These are phyloP conservation scores for Sideroxylon spinosum DNA, from an alignment of 179 eudicot species.

Conservation along the genomic window DNA sequence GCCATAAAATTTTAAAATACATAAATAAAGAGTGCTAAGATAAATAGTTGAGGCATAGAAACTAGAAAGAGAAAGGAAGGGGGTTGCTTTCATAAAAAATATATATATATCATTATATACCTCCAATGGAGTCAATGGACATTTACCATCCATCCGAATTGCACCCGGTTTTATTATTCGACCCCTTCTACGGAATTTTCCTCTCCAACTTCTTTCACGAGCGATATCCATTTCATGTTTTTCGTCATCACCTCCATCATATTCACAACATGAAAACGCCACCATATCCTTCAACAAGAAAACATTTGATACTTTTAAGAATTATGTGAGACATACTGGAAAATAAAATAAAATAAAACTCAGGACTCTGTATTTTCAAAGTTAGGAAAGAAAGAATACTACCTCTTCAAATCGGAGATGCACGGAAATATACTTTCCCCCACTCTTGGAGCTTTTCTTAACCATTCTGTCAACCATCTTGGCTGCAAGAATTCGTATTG, in stretches of 20 bases:
- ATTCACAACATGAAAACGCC: conserved; percentile 96
- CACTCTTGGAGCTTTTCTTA: conserved; percentile 57
- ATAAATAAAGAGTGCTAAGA: neutral
- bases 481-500: conserved; percentile 77
- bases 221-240: conserved; percentile 92
- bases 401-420: conserved; percentile 99
- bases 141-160: conserved; percentile 86
- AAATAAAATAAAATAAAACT: conserved; percentile 1
- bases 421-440: conserved; percentile 84
- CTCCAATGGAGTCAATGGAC: conserved; percentile 98
- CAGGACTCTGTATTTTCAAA: neutral
- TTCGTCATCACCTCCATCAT: conserved; percentile 94
- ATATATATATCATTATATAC: conserved; percentile 33
- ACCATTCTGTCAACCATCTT: conserved; percentile 87
- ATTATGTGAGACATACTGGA: neutral
- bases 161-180: conserved; percentile 91
- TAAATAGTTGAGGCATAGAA: neutral
- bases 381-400: neutral
- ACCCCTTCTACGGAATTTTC: conserved; percentile 82
- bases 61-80: neutral
- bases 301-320: conserved; percentile 11
- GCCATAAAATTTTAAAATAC: neutral
- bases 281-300: conserved; percentile 85
- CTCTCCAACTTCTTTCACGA: conserved; percentile 98
- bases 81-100: neutral